Base-by-base conservation (phyloP, 179 eudicot genomes). In the Carnegiea gigantea region DNA sequence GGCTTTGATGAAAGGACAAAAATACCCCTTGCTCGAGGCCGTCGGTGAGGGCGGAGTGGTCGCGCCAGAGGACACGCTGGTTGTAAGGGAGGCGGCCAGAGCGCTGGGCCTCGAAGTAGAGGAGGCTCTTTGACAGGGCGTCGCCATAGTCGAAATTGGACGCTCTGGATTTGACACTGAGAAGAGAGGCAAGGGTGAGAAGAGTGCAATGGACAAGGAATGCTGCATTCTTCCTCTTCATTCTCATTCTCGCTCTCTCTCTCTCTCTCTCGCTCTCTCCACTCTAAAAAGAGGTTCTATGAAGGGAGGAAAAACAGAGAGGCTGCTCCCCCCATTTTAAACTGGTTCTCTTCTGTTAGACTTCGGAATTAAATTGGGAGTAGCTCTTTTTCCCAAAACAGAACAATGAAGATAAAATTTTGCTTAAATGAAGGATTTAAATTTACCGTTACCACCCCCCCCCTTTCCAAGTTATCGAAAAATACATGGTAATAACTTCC, bases 51-150 rank as follows among this genome's bases (percentile, higher is more conserved):
- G 88, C 98, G 17, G 98, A 93, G 44, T 92, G 91, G 85, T 89
- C 86, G 11, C 94, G 90, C 98, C 98, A 91, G 11, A 90, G 74
- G 84, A 87, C 89, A 11, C 96, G 88, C 73, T 93, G 98, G 79
- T 91, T 90, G 82, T 89, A 84, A 1, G 98, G 97, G 12, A 94
- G 85, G 75, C 85, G 94, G 44, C 97, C 98, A 46, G 98, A 93
- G 43, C 97, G 91, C 64, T 94, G 98, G 5, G 95, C 83, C 84
- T 93, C 98, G 72, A 88, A 93, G 88, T 93, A 93, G 68, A 93
- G 89, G 60, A 94, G 91, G 70, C 90, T 91, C 83, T 94, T 93
- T 0, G 88, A 64, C 70, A 94, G 89, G 20, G 97, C 97, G 18
- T 90, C 90, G 21, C 83, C 82, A 64, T 94, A 94, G 83, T 90